A percentile compares a stretch with the other conserved stretches of the same genome.
These are phyloP conservation scores for Pulveroboletus sp. DNA, from an alignment of 768 basidiomycete species.

Conservation along the genomic window DNA sequence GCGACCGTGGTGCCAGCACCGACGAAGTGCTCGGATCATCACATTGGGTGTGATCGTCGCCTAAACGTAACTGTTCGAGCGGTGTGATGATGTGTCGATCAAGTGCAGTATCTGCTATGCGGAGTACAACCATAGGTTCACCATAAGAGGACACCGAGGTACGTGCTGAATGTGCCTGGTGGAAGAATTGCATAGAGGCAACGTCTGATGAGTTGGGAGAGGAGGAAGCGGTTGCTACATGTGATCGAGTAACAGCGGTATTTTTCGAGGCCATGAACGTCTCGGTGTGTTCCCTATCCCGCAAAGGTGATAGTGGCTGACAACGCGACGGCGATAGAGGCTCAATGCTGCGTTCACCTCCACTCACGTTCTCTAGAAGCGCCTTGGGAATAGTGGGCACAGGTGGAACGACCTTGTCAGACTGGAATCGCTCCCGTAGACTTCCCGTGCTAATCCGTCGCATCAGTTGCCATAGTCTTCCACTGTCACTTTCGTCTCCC, in stretches of 20 bases:
- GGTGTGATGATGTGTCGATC: conserved; percentile 53
- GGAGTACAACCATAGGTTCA: conserved; percentile 34
- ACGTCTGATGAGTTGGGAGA: conserved; percentile 59
- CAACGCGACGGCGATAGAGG: conserved; percentile 6
- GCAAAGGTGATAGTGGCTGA: conserved; percentile 2
- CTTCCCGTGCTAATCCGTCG: conserved; percentile 65
- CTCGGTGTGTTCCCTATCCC: conserved; percentile 4
- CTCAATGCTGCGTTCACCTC: conserved; percentile 2
- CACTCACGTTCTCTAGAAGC: conserved; percentile 15
- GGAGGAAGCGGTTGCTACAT: conserved; percentile 52
- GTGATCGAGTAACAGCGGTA: conserved; percentile 32
- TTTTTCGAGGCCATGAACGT: conserved; percentile 4
- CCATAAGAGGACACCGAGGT: conserved; percentile 59
- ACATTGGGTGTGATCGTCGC: conserved; percentile 18
- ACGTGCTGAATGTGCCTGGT: conserved; percentile 40
- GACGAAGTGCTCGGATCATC: neutral
- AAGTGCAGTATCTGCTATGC: conserved; percentile 32
- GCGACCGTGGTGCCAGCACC: conserved; percentile 4
- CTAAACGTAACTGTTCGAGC: conserved; percentile 45
- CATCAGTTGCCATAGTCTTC: conserved; percentile 62
- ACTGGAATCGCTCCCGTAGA: conserved; percentile 46
- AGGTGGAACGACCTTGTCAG: conserved; percentile 40
- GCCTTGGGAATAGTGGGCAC: conserved; percentile 57
- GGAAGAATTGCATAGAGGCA: conserved; percentile 50
- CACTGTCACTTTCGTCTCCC: conserved; percentile 27